Conservation (phyloP, 2,329 filamentous ascomycete species). For the Colletotrichum scovillei region DNA sequence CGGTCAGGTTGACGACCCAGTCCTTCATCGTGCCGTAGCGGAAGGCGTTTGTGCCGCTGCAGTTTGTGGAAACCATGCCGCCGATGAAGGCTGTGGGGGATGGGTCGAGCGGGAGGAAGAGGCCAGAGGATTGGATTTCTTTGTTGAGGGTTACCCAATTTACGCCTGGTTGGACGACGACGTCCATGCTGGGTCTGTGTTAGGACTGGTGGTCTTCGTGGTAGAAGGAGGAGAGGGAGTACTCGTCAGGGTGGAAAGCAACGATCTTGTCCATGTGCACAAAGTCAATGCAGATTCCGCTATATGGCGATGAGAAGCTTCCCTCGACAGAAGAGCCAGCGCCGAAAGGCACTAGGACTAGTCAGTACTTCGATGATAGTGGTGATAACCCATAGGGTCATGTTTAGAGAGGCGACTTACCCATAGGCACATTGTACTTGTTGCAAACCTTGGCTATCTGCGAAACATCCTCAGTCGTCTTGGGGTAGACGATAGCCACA, state of each 20-base stretch:
- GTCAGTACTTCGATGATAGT: neutral
- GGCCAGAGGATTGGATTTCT: conserved; percentile 68
- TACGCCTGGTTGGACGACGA: conserved; percentile 76
- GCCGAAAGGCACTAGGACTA: conserved; percentile 67
- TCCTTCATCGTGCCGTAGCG: conserved; percentile 83
- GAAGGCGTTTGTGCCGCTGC: conserved; percentile 70
- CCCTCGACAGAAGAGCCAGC: conserved; percentile 80
- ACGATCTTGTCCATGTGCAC: conserved; percentile 74
- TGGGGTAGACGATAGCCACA: conserved; percentile 74
- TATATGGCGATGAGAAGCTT: conserved; percentile 75
- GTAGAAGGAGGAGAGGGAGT: neutral
- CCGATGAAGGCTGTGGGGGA: conserved; percentile 69
- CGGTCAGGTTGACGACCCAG: conserved; percentile 78
- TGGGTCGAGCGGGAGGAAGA: conserved; percentile 79
- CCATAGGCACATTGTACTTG: conserved; percentile 75
- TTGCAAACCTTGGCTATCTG: conserved; percentile 71
- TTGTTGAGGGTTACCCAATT: conserved; percentile 77
- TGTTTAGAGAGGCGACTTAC: neutral
- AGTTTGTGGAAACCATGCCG: conserved; percentile 75
- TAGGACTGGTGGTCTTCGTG: neutral
- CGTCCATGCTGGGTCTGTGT: conserved; percentile 62
- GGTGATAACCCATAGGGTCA: no score
- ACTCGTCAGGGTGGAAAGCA: conserved; percentile 70
- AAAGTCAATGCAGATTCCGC: conserved; percentile 78
- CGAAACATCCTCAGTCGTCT: conserved; percentile 72